Evolutionary conservation across 345 rosid species (phyloP).

Genomic region (Moringa oleifera): DNA sequence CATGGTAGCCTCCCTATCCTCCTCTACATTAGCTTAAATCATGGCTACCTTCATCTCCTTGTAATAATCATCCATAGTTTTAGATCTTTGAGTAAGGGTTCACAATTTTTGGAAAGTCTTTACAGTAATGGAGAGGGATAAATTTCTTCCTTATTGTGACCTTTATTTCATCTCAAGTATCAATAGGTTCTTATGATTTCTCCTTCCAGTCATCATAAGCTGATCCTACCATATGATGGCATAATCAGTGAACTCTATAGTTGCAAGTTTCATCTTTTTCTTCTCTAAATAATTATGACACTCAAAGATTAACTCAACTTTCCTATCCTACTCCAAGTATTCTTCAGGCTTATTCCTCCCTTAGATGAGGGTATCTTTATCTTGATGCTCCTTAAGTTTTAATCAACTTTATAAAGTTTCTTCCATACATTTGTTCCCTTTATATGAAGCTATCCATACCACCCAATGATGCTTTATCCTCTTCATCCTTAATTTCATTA

Average conservation of each 20-base stretch:
- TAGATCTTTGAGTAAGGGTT: neutral
- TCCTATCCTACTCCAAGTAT: neutral
- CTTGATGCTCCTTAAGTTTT: conserved; percentile 3
- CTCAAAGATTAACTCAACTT: conserved; percentile 5
- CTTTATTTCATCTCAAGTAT: neutral
- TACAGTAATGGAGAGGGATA: neutral
- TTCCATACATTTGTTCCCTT: too few relatives aligned
- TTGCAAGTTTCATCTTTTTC: conserved; percentile 1
- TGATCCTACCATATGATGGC: conserved; percentile 5
- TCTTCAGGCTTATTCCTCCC: conserved; percentile 2
- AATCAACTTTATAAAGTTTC: neutral
- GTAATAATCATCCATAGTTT: neutral
- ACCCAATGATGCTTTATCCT: too few relatives aligned
- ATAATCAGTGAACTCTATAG: neutral
- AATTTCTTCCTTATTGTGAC: neutral
- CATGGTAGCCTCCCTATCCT: conserved; percentile 3
- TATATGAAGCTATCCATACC: too few relatives aligned
- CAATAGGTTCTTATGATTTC: neutral
- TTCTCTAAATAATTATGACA: neutral
- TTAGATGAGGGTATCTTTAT: conserved; percentile 1
- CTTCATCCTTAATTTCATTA: too few relatives aligned
- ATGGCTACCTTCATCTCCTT: conserved; percentile 1
- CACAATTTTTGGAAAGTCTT: neutral
- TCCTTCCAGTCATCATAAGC: neutral
- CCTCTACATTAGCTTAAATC: neutral